Evolutionary conservation across 176 grass and related monocot species (phyloP).

Genomic region (Musa acuminata): DNA sequence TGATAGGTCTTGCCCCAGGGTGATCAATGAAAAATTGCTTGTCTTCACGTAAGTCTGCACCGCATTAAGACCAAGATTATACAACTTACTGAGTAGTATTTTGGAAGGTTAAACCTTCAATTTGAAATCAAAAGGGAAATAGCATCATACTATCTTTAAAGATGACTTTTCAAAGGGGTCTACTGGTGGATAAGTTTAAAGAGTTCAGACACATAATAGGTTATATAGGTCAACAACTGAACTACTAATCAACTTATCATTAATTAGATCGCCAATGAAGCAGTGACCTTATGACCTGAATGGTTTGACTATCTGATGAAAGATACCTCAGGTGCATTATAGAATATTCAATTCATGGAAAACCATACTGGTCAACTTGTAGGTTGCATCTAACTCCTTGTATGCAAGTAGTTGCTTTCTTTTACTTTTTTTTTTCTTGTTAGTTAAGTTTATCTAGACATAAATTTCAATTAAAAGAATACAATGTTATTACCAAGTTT

Average conservation of each 20-base stretch:
- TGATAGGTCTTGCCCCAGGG: constrained; percentile 3
- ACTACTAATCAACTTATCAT: background rate
- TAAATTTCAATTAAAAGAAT: background rate
- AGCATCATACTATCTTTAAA: too few species aligned
- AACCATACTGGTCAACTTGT: background rate
- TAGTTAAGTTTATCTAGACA: background rate
- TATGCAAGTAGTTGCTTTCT: background rate
- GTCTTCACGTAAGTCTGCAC: constrained; percentile 18
- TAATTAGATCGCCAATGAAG: background rate
- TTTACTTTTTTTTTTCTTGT: too few species aligned
- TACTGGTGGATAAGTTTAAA: background rate
- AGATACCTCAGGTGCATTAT: background rate
- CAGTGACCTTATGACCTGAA: background rate
- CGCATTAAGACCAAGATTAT: background rate
- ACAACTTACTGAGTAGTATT: background rate
- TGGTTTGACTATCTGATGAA: background rate
- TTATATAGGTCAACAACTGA: background rate
- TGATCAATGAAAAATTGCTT: constrained; percentile 17
- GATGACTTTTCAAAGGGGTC: too few species aligned
- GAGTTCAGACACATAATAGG: background rate
- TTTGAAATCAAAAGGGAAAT: background rate
- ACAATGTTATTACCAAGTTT: constrained; percentile 12
- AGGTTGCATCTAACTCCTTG: background rate
- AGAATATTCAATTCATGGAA: background rate
- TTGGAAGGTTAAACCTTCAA: background rate